Base-by-base conservation (phyloP, 1,139 yeast genomes). In the Tardiomyces blankii region DNA sequence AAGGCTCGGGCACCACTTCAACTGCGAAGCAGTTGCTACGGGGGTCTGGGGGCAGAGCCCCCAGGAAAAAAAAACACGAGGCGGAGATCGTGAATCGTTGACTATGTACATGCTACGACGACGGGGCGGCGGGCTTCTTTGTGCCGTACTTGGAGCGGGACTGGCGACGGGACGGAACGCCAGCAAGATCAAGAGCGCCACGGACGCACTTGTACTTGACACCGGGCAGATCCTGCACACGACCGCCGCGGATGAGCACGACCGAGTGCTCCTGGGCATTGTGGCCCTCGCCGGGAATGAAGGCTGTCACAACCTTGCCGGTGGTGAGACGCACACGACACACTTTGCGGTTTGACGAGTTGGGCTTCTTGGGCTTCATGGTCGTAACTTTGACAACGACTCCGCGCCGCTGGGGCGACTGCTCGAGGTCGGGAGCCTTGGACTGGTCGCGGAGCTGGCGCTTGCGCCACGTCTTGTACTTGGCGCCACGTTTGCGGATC, bases 241-340 rank as follows among this genome's bases (percentile, higher is more conserved):
- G 80, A 16, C 98, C 99, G 23, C 99, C 99, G 65, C 98, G 78
- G 2, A 93, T 95, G 47, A 82, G 77, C 2, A 93, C 97, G 46
- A 91, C 94, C 61, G 94, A 87, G 68, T 93, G 99, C 67, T 93
- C 99, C 69, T 91, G 97, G 40, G 94, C 91, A 61, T 91, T 91
- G 66, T 93, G 98, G 21, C 99, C 98, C 62, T 91, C 97, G 48
- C 99, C 99, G 12, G 97, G 96, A 49, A 93, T 91, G 64, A 89
- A 88, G 2, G 96, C 96, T 45, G 94, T 82, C 18, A 91, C 77
- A 44, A 85, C 82, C 55, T 81, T 82, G 32, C 98, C 98, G 59
- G 86, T 91, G 18, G 95, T 78, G 51, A 93, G 74, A 65, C 96
- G 77, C 27, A 93, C 98, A 71, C 97, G 82, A 55, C 95, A 88